Percentiles rank a stretch among this genome's conserved stretches.
These are phyloP conservation scores for Postia placenta DNA, from an alignment of 768 basidiomycete genomes.

Conservation along the genomic window DNA sequence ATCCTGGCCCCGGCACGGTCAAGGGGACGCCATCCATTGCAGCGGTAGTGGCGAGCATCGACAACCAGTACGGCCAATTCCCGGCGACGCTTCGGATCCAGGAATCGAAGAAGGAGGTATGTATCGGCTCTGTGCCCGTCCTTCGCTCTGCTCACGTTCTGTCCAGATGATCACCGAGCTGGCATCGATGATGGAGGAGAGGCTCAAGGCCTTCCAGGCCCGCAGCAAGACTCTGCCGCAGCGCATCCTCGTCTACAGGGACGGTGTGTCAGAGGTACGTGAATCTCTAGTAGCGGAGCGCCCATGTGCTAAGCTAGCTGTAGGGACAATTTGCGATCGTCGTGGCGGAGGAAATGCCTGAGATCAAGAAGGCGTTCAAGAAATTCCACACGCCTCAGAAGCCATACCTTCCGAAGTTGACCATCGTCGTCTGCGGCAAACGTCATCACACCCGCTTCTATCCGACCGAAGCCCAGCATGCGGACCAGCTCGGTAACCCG, in stretches of 20 bases:
- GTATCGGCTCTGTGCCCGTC: constrained; percentile 4
- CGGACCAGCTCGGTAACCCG: constrained; percentile 44
- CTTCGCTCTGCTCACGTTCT: background rate
- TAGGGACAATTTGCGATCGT: constrained; percentile 47
- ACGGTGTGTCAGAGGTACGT: constrained; percentile 74
- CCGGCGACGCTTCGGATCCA: constrained; percentile 46
- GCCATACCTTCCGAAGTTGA: constrained; percentile 40
- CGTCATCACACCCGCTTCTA: constrained; percentile 55
- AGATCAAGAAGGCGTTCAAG: constrained; percentile 36
- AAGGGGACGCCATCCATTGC: constrained; percentile 48
- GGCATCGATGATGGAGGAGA: constrained; percentile 41
- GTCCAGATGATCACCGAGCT: constrained; percentile 44
- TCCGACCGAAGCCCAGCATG: constrained; percentile 37
- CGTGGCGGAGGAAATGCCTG: constrained; percentile 35
- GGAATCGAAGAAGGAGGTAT: constrained; percentile 65
- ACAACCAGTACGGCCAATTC: constrained; percentile 40
- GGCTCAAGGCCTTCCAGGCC: constrained; percentile 34
- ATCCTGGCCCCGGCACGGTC: constrained; percentile 71
- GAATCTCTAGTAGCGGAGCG: too few relatives aligned
- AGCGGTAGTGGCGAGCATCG: constrained; percentile 46
- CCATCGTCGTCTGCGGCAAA: constrained; percentile 52
- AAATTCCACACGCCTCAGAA: constrained; percentile 30
- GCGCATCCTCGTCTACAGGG: constrained; percentile 51
- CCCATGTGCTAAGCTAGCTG: background rate
- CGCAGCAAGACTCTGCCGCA: constrained; percentile 33